These are phyloP conservation scores for Hymenoscyphus fraxineus DNA, from an alignment of 2,329 filamentous ascomycete species.

Conservation along the genomic window DNA sequence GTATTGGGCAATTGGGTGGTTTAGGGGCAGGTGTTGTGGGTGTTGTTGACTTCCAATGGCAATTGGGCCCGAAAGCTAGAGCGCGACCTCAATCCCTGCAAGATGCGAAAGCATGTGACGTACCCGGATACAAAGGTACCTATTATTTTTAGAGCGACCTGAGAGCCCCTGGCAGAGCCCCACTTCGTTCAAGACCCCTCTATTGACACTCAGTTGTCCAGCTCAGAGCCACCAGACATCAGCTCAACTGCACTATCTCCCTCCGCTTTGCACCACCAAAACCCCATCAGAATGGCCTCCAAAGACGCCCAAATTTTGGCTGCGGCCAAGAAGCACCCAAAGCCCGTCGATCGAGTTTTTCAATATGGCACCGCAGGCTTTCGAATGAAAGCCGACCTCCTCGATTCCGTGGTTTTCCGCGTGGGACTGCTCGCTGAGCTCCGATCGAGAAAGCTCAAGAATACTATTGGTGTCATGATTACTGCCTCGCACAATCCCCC, in stretches of 20 bases:
- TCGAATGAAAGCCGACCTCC: slow-evolving; percentile 69
- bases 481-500: slow-evolving; percentile 91
- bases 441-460: slow-evolving; percentile 83
- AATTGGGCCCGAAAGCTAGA: background rate
- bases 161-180: no score
- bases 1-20: background rate
- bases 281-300: slow-evolving; percentile 6
- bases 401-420: slow-evolving; percentile 88
- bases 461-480: slow-evolving; percentile 95
- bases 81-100: background rate
- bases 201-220: background rate
- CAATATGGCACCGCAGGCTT: slow-evolving; percentile 67
- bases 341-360: slow-evolving; percentile 51
- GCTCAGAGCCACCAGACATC: background rate
- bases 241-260: slow-evolving; percentile 8
- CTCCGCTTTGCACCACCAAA: slow-evolving; percentile 5
- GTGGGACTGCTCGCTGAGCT: slow-evolving; percentile 86
- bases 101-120: background rate
- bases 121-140: no score
- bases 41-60: background rate
- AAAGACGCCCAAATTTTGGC: slow-evolving; percentile 47
- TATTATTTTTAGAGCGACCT: background rate
- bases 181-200: background rate
- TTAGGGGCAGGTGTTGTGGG: background rate
- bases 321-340: slow-evolving; percentile 60